phyloP scores from a whole-genome alignment of 305 asterid genomes.

The Solanum hybrid region DNA sequence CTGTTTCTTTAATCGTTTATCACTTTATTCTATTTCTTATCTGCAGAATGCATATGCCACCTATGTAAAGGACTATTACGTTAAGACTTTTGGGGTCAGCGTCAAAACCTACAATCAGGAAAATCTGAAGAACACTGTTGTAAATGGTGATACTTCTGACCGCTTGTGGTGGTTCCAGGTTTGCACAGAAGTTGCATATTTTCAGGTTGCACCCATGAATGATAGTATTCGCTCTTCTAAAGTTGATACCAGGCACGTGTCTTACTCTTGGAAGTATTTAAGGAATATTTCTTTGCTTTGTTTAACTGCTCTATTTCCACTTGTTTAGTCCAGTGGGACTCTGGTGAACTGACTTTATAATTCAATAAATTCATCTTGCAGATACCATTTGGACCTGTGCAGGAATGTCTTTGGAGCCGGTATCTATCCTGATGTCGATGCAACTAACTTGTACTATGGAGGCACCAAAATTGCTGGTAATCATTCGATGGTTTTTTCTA shows the following conservation, averaged over 20 bases:
- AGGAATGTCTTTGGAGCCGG: constrained; percentile 76
- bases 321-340: not conserved
- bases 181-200: constrained; percentile 96
- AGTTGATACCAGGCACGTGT: constrained; percentile 59
- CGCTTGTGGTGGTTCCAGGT: constrained; percentile 99
- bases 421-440: constrained; percentile 69
- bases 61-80: constrained; percentile 56
- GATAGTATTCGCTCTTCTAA: constrained; percentile 86
- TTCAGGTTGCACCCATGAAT: constrained; percentile 91
- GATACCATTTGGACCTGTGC: constrained; percentile 96
- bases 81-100: constrained; percentile 38
- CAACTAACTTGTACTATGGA: constrained; percentile 86
- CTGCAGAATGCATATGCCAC: constrained; percentile 84
- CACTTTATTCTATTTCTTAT: constrained; percentile 10
- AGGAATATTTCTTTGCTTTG: not conserved
- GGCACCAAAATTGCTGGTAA: constrained; percentile 85
- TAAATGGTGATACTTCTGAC: constrained; percentile 32
- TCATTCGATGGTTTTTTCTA: not conserved
- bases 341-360: constrained; percentile 8
- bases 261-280: not conserved
- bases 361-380: constrained; percentile 26
- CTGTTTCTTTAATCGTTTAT: not conserved
- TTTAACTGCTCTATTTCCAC: not conserved
- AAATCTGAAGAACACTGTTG: constrained; percentile 46
- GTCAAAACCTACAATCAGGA: constrained; percentile 69